phyloP scores from a whole-genome alignment of 257 asterid genomes.

The Solanum acaule region DNA sequence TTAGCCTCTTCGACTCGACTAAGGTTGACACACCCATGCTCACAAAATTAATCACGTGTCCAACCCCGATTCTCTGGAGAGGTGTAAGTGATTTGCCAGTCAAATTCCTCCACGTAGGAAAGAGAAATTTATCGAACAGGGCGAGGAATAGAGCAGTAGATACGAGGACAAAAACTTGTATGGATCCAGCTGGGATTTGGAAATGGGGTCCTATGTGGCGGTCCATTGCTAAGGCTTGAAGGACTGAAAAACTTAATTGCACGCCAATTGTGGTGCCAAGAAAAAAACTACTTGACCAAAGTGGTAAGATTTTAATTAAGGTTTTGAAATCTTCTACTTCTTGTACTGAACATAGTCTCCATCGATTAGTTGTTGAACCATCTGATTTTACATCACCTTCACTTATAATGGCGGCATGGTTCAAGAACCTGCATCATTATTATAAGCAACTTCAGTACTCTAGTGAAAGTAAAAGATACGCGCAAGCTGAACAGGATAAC shows the following conservation, averaged over 20 bases:
- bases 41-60: constrained; percentile 2
- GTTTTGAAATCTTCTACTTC: constrained; percentile 9
- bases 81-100: background rate
- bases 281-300: constrained; percentile 7
- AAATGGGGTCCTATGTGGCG: constrained; percentile 6
- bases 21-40: constrained; percentile 46
- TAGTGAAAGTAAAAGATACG: no score
- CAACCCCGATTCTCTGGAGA: constrained; percentile 8
- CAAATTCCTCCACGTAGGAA: constrained; percentile 1
- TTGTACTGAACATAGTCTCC: constrained; percentile 8
- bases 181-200: constrained; percentile 10
- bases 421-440: no score
- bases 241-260: background rate
- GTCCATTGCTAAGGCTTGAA: constrained; percentile 16
- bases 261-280: background rate
- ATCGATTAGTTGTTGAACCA: background rate
- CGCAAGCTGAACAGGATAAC: no score
- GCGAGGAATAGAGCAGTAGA: constrained; percentile 1
- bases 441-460: no score
- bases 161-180: background rate
- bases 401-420: no score
- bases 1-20: constrained; percentile 46
- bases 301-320: constrained; percentile 8
- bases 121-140: background rate
- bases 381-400: no score